These are phyloP conservation scores for Solanum medicagineum DNA, from an alignment of 257 asterid species.

Conservation along the genomic window DNA sequence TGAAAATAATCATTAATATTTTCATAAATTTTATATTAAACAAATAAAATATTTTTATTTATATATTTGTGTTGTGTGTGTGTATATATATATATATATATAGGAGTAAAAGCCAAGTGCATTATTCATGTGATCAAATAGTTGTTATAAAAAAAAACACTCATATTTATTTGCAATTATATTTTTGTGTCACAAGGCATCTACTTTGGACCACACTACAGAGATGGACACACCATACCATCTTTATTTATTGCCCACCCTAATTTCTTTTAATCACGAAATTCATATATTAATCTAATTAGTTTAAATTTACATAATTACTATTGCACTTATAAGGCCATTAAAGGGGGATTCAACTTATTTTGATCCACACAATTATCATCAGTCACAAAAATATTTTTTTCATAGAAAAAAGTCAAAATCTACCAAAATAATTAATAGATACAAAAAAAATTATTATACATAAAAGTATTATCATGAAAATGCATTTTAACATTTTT, in stretches of 20 bases:
- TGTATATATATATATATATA: not conserved
- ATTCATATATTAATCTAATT: not conserved
- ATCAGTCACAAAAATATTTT: rapidly evolving
- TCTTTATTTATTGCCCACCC: not conserved
- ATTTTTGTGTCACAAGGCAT: not conserved
- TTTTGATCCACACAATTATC: not conserved
- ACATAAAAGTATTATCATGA: too few species aligned
- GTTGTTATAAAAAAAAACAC: not conserved
- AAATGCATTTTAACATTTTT: too few species aligned
- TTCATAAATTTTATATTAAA: not conserved
- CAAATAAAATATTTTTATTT: not conserved
- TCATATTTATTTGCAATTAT: not conserved
- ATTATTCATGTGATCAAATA: not conserved
- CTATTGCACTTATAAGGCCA: not conserved
- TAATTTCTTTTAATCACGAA: not conserved
- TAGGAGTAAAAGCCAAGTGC: not conserved
- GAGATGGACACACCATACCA: not conserved
- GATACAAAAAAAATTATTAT: not conserved
- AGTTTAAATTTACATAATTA: rapidly evolving
- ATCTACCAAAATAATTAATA: not conserved
- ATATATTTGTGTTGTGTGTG: not conserved
- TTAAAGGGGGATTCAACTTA: not conserved
- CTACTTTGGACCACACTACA: not conserved
- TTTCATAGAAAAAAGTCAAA: not conserved
- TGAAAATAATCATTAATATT: not conserved